A percentile compares a stretch with the other conserved stretches of the same genome.
phyloP scores from a whole-genome alignment of 345 rosid species.

The Camelina sativa region DNA sequence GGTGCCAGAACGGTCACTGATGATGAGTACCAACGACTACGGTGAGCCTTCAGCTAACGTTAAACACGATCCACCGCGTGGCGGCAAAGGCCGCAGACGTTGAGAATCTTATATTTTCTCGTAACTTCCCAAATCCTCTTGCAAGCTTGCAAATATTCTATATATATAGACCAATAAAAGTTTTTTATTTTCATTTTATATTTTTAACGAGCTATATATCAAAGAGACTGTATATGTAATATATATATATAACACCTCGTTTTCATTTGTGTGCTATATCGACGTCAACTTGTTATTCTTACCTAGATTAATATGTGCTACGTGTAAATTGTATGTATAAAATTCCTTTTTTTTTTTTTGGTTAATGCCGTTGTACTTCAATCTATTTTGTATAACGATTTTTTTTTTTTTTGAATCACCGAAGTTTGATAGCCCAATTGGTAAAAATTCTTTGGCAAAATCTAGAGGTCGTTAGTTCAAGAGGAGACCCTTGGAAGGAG shows the following conservation, averaged over 20 bases:
- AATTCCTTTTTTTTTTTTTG: neutral
- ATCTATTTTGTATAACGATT: neutral
- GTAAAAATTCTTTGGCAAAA: too few relatives aligned
- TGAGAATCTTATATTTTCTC: conserved; percentile 7
- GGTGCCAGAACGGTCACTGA: conserved; percentile 53
- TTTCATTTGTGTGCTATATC: conserved; percentile 14
- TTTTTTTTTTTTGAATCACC: too few relatives aligned
- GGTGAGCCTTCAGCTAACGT: conserved; percentile 56
- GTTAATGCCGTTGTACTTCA: neutral
- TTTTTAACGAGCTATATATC: neutral
- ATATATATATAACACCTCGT: neutral
- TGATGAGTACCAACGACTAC: conserved; percentile 59
- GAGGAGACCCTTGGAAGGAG: too few relatives aligned
- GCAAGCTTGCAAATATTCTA: conserved; percentile 19
- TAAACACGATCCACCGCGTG: conserved; percentile 63
- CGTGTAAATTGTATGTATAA: neutral
- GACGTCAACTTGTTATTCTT: neutral
- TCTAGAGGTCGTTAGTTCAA: too few relatives aligned
- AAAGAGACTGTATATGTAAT: neutral
- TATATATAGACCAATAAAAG: neutral
- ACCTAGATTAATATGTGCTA: neutral
- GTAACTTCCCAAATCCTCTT: neutral
- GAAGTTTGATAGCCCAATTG: too few relatives aligned
- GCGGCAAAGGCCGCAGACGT: conserved; percentile 43
- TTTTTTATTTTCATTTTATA: too few relatives aligned